phyloP scores from a whole-genome alignment of 2,329 filamentous ascomycete species.

The Aspergillus sp. region DNA sequence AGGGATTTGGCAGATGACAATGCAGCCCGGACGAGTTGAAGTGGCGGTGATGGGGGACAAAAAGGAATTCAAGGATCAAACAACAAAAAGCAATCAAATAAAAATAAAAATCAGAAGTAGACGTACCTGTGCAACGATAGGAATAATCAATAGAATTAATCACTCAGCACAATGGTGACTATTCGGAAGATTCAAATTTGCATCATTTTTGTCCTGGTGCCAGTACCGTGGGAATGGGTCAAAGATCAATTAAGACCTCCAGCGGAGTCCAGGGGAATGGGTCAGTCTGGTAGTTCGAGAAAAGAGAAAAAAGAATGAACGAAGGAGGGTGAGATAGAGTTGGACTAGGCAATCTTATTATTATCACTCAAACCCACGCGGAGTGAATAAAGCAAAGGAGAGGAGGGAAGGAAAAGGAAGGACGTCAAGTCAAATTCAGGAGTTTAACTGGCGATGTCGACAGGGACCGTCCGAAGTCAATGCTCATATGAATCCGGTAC shows the following conservation, averaged over 20 bases:
- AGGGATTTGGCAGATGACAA: background rate
- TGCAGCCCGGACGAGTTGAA: conserved; percentile 10
- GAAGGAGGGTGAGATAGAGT: background rate
- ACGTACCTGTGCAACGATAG: conserved; percentile 19
- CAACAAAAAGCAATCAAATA: background rate
- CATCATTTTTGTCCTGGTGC: conserved; percentile 1
- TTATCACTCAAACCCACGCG: background rate
- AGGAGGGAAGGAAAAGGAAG: background rate
- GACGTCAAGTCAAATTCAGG: background rate
- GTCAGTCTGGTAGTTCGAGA: background rate
- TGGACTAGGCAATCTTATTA: background rate
- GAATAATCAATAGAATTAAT: conserved; percentile 6
- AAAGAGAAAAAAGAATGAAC: background rate
- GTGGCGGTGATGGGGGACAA: conserved; percentile 7
- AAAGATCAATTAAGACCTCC: conserved; percentile 1
- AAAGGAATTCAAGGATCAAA: background rate
- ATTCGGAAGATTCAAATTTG: background rate
- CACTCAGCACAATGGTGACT: conserved; percentile 4
- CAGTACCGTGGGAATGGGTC: conserved; percentile 5
- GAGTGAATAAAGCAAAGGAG: background rate
- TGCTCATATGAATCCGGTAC: background rate
- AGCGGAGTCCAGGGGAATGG: background rate
- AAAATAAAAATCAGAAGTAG: background rate
- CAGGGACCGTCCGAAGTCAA: background rate
- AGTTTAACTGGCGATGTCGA: background rate